A percentile compares a stretch with the other conserved stretches of the same genome.
Conservation (phyloP, 495 filamentous ascomycete genomes). For the Lophiotrema nucula region DNA sequence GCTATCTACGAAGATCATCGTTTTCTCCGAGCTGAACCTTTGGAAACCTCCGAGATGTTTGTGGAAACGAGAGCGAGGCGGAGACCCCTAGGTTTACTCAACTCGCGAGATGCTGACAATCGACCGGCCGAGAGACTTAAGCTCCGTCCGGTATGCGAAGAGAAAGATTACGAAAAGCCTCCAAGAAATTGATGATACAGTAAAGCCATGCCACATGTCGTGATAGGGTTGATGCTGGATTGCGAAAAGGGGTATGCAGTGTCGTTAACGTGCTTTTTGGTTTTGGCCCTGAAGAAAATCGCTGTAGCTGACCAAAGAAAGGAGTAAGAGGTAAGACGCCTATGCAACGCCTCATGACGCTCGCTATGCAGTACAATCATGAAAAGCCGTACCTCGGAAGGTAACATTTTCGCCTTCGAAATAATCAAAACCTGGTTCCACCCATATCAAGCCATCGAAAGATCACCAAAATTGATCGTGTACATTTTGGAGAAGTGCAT, state of each 20-base stretch:
- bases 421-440: no score
- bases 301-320: no score
- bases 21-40: no score
- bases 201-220: slow-evolving; percentile 7
- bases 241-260: slow-evolving; percentile 13
- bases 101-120: background rate
- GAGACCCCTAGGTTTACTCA: no score
- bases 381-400: background rate
- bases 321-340: slow-evolving; percentile 1
- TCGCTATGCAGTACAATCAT: slow-evolving; percentile 15
- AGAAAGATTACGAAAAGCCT: background rate
- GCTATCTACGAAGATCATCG: no score
- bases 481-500: no score
- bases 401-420: no score
- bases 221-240: slow-evolving; percentile 5
- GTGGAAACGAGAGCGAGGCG: no score
- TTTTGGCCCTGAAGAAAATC: background rate
- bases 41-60: no score
- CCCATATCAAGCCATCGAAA: no score
- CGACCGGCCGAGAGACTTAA: background rate
- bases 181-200: slow-evolving; percentile 13
- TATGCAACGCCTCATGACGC: slow-evolving; percentile 4
- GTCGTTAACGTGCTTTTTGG: slow-evolving; percentile 21
- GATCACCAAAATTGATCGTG: background rate
- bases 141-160: background rate